phyloP scores from a whole-genome alignment of 805 yeast genomes.

The Blastobotrys mokoenaii region DNA sequence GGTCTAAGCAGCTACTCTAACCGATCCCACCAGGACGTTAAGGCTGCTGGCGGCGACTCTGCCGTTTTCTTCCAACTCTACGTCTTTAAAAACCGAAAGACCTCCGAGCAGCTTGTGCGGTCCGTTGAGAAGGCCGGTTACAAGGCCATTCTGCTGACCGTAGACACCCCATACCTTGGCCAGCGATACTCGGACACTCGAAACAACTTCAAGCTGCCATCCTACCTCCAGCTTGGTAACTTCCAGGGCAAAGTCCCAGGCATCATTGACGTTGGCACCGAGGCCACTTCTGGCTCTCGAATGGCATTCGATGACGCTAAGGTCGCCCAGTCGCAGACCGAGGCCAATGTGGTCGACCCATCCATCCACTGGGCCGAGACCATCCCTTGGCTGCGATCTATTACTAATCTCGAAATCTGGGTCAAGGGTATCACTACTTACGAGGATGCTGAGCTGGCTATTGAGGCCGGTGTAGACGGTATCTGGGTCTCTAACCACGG shows the following conservation, averaged over 20 bases:
- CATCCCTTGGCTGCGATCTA: constrained; percentile 24
- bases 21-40: constrained; percentile 22
- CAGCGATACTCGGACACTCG: constrained; percentile 40
- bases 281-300: constrained; percentile 17
- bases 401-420: constrained; percentile 40
- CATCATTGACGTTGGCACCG: constrained; percentile 21
- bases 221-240: constrained; percentile 24
- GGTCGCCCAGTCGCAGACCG: constrained; percentile 10
- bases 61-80: constrained; percentile 25
- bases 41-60: constrained; percentile 18
- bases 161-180: constrained; percentile 50
- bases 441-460: constrained; percentile 47
- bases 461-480: constrained; percentile 54
- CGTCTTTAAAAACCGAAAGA: constrained; percentile 24
- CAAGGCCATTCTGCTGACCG: constrained; percentile 45
- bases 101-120: constrained; percentile 18
- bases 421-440: constrained; percentile 59
- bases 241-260: constrained; percentile 15
- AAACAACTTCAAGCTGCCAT: constrained; percentile 6
- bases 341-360: constrained; percentile 24
- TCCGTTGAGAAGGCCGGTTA: constrained; percentile 27
- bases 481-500: constrained; percentile 67
- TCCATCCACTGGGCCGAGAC: constrained; percentile 25
- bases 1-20: constrained; percentile 23
- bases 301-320: constrained; percentile 12